Evolutionary conservation across 768 basidiomycete species (phyloP).

Genomic region (Tulasnella sp.): DNA sequence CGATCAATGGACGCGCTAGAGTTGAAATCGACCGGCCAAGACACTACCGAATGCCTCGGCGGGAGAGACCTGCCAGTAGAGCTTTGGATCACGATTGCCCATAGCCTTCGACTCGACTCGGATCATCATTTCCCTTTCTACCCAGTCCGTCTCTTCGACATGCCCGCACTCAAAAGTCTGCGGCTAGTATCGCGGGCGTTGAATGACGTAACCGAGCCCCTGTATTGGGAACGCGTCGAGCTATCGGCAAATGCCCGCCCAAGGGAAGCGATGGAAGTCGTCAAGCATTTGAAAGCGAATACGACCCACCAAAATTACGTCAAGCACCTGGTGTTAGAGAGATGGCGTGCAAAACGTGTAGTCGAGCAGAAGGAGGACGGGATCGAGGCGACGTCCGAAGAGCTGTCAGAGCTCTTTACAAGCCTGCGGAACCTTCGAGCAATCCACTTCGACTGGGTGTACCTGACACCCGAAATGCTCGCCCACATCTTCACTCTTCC

Average conservation of each 20-base stretch:
- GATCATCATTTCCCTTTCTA: too few species aligned
- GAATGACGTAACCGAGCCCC: background rate
- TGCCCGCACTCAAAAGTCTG: background rate
- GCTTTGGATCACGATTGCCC: too few species aligned
- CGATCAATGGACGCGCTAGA: too few species aligned
- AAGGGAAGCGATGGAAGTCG: background rate
- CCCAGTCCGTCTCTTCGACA: too few species aligned
- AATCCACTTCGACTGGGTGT: background rate
- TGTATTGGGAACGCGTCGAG: background rate
- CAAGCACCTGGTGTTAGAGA: background rate
- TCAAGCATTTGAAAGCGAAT: background rate
- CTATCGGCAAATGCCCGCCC: background rate
- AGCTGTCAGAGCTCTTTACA: background rate
- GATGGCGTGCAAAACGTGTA: background rate
- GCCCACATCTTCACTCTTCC: background rate
- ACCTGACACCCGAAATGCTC: background rate
- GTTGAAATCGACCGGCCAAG: too few species aligned
- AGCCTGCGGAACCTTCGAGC: background rate
- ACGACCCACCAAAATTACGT: background rate
- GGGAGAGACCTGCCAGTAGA: too few species aligned
- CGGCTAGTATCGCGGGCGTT: background rate
- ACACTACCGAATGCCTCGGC: too few species aligned
- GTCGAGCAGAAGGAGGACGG: background rate
- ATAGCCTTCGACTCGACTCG: too few species aligned
- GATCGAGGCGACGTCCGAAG: background rate